Evolutionary conservation across 2,329 filamentous ascomycete species (phyloP), one percentile per base, ranked within the genome.

Genomic region (Coniochaeta sp.): DNA sequence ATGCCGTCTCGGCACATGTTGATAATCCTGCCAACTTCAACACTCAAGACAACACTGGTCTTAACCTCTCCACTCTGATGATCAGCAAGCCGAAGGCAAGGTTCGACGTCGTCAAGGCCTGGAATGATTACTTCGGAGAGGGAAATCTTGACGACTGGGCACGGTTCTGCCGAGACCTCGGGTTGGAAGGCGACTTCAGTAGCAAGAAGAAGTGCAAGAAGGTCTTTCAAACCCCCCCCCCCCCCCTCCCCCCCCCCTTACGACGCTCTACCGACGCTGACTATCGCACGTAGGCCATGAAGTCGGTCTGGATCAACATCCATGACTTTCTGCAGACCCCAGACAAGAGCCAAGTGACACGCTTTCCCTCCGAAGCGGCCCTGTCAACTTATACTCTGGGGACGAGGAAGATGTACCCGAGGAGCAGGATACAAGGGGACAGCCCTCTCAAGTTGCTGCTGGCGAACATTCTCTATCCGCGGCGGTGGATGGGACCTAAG

Each of bases 231-330:
- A n/a, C n/a, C n/a, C n/a, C n/a, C n/a, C n/a, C n/a, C n/a, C n/a
- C n/a, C n/a, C n/a, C n/a, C n/a, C n/a, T n/a, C n/a, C n/a, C n/a
- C 8, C 22, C 43, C n/a, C 11, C n/a, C 19, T 12, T 22, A 33
- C 14, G 14, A 3, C 8, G 22, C 4, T 14, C 9, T 28, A n/a
- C 17, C 12, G 5, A 3, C n/a, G 6, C 19, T 22, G 19, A 36
- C 28, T 4, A 17, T 16, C 9, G 54, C 1, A 11, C 24, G 2
- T 14, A 81, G 79, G 76, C 72, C 3, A 67, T 81, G 1, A 66
- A 65, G n/a, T 63, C 56, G 0, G 68, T 81, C 5, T 74, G 76
- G 67, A 72, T 83, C 61, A 83, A 83, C 61, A 82, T 83, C 40
- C 62, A 62, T 31, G 80, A 83, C 66, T 78, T 83, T 60, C 67